Evolutionary conservation across 345 rosid species (phyloP), one percentile per base, ranked within the genome.

Genomic region (Psidium friedrichsthalianum): DNA sequence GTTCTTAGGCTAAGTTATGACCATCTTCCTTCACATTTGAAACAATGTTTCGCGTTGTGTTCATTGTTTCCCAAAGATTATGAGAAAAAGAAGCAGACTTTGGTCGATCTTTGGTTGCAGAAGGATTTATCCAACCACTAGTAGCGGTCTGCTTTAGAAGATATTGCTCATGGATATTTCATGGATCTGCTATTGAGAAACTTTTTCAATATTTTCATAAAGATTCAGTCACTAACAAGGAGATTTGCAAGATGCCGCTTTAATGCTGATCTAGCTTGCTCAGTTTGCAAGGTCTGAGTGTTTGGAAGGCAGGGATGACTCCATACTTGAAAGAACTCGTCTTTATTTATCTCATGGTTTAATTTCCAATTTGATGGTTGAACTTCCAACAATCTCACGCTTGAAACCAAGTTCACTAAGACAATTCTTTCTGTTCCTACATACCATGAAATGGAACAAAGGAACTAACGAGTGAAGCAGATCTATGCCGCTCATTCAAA

Each of bases 241-340:
- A 55, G 21, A 83, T 51, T 40, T 83, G 74, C 74, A 83, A 56
- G 42, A 83, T 83, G 85, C 85, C 40, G 85, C 56, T 53, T 47
- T 83, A 6, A 56, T 83, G 54, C 85, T 56, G 85, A 83, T 9
- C 16, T 83, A 8, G 85, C 85, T 0, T 40, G 8, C 44, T 8
- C 8, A 2, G 74, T 83, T n/a, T 25, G 85, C 74, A 0, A 36
- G 54, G 53, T n/a, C 5, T 1, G 32, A 56, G 69, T 56, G 74
- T 10, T 24, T 12, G 5, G 5, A 3, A 13, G 27, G 12, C 22
- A 3, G n/a, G 59, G 13, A 1, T 24, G 13, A 12, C 16, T 5
- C 69, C 3, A 5, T n/a, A 5, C 1, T 5, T 12, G 18, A 58
- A 13, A 58, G 18, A 58, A n/a, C 36, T 2, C 36, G 36, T 12